Evolutionary conservation across 2,329 filamentous ascomycete genomes (phyloP), one percentile per base, ranked within the genome.

Genomic region (Colletotrichum phormii): DNA sequence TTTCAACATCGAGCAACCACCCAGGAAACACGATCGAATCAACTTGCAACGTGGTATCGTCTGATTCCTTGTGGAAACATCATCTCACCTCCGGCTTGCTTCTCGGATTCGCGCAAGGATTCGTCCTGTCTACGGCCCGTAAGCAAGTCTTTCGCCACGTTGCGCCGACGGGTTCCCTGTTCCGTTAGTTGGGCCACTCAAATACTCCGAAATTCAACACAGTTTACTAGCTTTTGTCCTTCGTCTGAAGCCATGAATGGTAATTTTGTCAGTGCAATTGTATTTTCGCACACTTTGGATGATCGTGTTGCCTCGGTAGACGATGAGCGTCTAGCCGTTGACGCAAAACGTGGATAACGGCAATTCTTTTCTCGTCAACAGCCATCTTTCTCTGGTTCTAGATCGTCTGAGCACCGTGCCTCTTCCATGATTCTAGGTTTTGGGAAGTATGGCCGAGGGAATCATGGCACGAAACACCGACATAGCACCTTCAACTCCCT

Each of bases 101-200:
- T 37, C 9, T 37, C 33, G 12, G 29, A 6, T 12, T 4, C 31
- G 13, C 9, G 1, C 29, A 3, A 26, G 31, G 18, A 18, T 67
- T 71, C 68, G 13, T 71, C 68, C 31, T n/a, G 35, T 71, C 68
- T 53, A 55, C 64, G 64, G 68, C 35, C 68, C 26, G 49, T 33
- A 29, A 42, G 12, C 7, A 29, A 22, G 18, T 61, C 13, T 67
- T n/a, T 37, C 46, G 49, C 55, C 63, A 61, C 33, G 55, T 71
- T 71, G 54, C 54, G 63, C 55, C 63, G 33, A 31, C 46, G 42
- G 67, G n/a, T 46, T 60, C n/a, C 15, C 46, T 12, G 24, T 51
- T 22, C 12, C 15, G 29, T 33, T 7, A 4, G 24, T 26, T 46
- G 49, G 49, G 12, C n/a, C 26, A 5, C 33, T 57, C 5, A 5